Conservation (phyloP, 1,284 basidiomycete genomes). For the Apiotrichum montevideense region DNA sequence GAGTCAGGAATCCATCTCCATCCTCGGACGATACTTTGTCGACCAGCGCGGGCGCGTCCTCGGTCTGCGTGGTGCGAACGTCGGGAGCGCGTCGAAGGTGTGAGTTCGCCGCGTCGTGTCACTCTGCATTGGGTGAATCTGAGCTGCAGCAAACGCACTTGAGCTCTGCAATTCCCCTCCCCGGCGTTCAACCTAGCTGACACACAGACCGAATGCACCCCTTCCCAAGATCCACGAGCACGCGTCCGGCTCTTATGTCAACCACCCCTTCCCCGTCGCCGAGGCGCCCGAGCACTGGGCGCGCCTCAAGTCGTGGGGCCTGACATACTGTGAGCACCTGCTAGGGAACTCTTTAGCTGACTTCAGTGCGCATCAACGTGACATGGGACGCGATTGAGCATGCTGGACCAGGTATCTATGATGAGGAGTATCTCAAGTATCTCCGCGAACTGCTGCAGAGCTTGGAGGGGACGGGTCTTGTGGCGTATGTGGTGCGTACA, state of each 20-base stretch:
- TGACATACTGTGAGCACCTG: slow-evolving; percentile 63
- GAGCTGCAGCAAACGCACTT: too few relatives aligned
- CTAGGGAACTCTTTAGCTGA: neutral
- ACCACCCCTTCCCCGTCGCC: slow-evolving; percentile 72
- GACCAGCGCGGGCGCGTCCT: slow-evolving; percentile 72
- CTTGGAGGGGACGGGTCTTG: slow-evolving; percentile 73
- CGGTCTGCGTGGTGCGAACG: slow-evolving; percentile 69
- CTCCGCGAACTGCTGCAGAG: slow-evolving; percentile 64
- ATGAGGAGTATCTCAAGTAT: slow-evolving; percentile 76
- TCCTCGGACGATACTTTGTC: slow-evolving; percentile 63
- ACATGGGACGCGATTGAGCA: slow-evolving; percentile 98
- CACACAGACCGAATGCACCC: slow-evolving; percentile 8
- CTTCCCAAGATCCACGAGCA: slow-evolving; percentile 45
- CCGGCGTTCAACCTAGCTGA: slow-evolving; percentile 52
- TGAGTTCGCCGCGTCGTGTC: slow-evolving; percentile 45
- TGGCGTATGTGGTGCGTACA: slow-evolving; percentile 73
- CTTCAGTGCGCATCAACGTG: slow-evolving; percentile 71
- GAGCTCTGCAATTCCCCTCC: slow-evolving; percentile 27
- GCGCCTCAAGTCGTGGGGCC: slow-evolving; percentile 72
- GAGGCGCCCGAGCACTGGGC: slow-evolving; percentile 78
- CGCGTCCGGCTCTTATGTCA: slow-evolving; percentile 66
- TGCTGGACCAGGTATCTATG: slow-evolving; percentile 76
- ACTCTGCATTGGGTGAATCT: too few relatives aligned
- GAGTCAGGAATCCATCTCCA: slow-evolving; percentile 16
- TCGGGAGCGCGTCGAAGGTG: slow-evolving; percentile 76